Conservation (phyloP, 2,329 filamentous ascomycete species). For the Coniochaeta sp. region DNA sequence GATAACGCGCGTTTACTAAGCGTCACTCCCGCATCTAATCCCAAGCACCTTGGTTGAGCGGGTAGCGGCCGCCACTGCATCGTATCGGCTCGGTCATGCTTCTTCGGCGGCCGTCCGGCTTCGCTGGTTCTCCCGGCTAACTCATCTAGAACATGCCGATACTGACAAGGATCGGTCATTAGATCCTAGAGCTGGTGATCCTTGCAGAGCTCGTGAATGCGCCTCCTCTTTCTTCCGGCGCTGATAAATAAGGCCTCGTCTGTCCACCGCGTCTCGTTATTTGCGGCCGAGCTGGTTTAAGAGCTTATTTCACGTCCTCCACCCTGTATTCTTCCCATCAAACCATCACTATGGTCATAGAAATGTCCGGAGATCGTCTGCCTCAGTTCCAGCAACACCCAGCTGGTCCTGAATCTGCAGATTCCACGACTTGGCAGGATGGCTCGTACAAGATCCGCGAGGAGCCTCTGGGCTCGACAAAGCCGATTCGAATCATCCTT, state of each 20-base stretch:
- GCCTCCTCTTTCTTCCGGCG: not conserved
- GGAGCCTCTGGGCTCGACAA: constrained; percentile 28
- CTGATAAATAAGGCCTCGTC: not conserved
- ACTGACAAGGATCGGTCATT: not conserved
- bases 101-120: not conserved
- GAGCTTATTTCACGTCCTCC: not conserved
- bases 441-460: constrained; percentile 26
- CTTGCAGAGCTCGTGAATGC: not conserved
- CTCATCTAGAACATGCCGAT: not conserved
- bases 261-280: not conserved
- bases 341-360: not conserved
- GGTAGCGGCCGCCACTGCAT: not conserved
- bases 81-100: not conserved
- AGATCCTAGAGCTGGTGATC: not conserved
- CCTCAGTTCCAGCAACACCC: not conserved
- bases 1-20: not conserved
- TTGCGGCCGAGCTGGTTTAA: not conserved
- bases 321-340: not conserved
- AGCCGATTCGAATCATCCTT: constrained; percentile 33
- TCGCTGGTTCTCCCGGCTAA: not conserved
- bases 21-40: not conserved
- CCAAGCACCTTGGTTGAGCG: not conserved
- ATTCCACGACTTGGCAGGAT: constrained; percentile 8
- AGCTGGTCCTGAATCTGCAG: not conserved
- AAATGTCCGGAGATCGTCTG: not conserved